Base-by-base conservation (phyloP, 108 stramenopile species). In the Nitzschia sp. region DNA sequence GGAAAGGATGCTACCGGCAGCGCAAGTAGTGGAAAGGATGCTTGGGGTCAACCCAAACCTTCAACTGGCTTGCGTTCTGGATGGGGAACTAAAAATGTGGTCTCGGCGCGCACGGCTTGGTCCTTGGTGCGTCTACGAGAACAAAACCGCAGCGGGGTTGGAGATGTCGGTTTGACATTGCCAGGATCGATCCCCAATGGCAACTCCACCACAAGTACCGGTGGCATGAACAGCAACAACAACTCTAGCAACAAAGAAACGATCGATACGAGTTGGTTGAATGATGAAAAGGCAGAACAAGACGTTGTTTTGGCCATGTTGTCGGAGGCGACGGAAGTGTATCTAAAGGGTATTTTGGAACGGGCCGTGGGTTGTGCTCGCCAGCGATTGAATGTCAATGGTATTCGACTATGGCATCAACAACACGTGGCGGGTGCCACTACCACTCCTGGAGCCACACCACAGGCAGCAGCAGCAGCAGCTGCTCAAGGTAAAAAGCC, bases 301-400 rank as follows among this genome's bases (percentile, higher is more conserved):
- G 88, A 90, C 53, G 57, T 63, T 10, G 73, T 81, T 24, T 71
- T 93, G 57, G 85, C 87, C 26, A 53, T 89, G 51, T 46, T 93
- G 15, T 88, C 86, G 17, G 89, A 88, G 71, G 88, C 80, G 21
- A 75, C 77, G 5, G 81, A 93, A 53, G 70, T 76, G 17, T 93
- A 83, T 61, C 69, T 93, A 41, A 88, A 80, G 67, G 56, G 67
- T 7, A 63, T 86, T 37, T 71, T 93, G 50, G 84, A 90, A 70
- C 78, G 80, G 63, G 87, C 91, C 1, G 51, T 90, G 20, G 59
- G 72, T 6, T 79, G 84, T 63, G 83, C 91, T 12, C 86, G 87
- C 5, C 87, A 88, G 29, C 87, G 91, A 14, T 82, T 85, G 46
- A 93, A 93, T 58, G 50, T 93, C 21, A 88, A 93, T 53, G 91